These are phyloP conservation scores for Thraustochytrium aureum DNA, from an alignment of 352 stramenopile species.

Conservation along the genomic window DNA sequence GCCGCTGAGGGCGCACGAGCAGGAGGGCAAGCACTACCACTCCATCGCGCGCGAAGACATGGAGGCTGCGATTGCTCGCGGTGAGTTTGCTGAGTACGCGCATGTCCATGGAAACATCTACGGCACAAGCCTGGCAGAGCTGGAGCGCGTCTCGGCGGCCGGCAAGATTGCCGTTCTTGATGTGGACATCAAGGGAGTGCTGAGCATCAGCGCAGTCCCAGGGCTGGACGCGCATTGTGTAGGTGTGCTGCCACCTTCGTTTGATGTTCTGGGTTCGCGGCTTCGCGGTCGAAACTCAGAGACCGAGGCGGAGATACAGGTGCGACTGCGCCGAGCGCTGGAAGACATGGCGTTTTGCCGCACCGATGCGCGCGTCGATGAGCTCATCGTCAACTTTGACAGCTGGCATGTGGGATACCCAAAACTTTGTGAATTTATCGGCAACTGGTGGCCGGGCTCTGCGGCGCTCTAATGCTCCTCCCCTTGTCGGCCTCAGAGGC, in stretches of 20 bases:
- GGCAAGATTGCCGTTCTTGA: constrained; percentile 85
- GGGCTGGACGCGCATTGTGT: constrained; percentile 68
- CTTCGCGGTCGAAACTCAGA: constrained; percentile 76
- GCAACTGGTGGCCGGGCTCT: too few species aligned
- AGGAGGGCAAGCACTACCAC: constrained; percentile 68
- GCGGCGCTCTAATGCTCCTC: too few species aligned
- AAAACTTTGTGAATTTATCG: too few species aligned
- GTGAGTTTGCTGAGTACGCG: constrained; percentile 79
- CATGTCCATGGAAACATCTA: constrained; percentile 86
- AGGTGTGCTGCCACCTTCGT: constrained; percentile 79
- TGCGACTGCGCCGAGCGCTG: constrained; percentile 74
- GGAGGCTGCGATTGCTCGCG: constrained; percentile 69
- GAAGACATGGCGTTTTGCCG: constrained; percentile 66
- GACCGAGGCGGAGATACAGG: constrained; percentile 76
- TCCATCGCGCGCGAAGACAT: constrained; percentile 74
- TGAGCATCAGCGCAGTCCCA: constrained; percentile 68
- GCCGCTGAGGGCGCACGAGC: constrained; percentile 62
- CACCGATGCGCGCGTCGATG: constrained; percentile 67
- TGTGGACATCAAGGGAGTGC: constrained; percentile 84
- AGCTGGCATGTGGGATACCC: too few species aligned
- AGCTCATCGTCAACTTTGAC: constrained; percentile 77
- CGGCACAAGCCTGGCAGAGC: constrained; percentile 69
- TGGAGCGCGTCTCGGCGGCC: constrained; percentile 70
- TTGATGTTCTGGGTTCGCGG: constrained; percentile 79
- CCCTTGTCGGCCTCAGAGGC: too few species aligned